Conservation (phyloP, 2,329 filamentous ascomycete species). For the Orbilia oligospora region DNA sequence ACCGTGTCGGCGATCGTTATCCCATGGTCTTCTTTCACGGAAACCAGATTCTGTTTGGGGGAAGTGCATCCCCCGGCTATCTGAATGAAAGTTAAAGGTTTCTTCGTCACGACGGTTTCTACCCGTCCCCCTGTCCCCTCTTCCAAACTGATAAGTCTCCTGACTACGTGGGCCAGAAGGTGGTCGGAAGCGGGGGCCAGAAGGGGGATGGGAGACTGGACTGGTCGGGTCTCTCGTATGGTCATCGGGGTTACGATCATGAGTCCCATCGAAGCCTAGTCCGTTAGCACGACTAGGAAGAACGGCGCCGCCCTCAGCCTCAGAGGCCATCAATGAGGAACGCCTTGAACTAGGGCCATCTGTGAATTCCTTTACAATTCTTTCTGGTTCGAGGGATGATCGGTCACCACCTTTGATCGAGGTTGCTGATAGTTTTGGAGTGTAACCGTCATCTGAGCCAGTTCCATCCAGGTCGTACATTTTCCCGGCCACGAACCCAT, state of each 20-base stretch:
- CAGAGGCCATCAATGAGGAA: slow-evolving; percentile 31
- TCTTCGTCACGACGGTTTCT: slow-evolving; percentile 40
- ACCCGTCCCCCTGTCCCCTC: slow-evolving; percentile 12
- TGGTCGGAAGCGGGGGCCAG: slow-evolving; percentile 46
- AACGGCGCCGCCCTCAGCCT: slow-evolving; percentile 22
- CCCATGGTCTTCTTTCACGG: slow-evolving; percentile 41
- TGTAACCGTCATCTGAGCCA: slow-evolving; percentile 31
- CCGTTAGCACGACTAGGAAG: not conserved
- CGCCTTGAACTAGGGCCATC: slow-evolving; percentile 29
- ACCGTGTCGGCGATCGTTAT: slow-evolving; percentile 38
- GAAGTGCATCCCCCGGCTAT: slow-evolving; percentile 52
- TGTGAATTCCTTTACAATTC: not conserved
- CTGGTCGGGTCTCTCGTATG: slow-evolving; percentile 3
- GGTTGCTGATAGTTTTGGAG: slow-evolving; percentile 33
- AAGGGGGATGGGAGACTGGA: slow-evolving; percentile 3
- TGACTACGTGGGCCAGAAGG: slow-evolving; percentile 40
- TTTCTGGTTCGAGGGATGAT: slow-evolving; percentile 7
- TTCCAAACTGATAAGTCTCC: slow-evolving; percentile 45
- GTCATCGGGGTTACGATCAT: not conserved
- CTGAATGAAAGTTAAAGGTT: slow-evolving; percentile 38
- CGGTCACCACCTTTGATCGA: slow-evolving; percentile 27
- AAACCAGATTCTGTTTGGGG: slow-evolving; percentile 54
- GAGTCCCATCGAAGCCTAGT: slow-evolving; percentile 14
- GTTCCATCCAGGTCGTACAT: slow-evolving; percentile 13
- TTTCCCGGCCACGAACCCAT: slow-evolving; percentile 2